Evolutionary conservation across 2,329 filamentous ascomycete species (phyloP).

Genomic region (Emmonsia crescens): DNA sequence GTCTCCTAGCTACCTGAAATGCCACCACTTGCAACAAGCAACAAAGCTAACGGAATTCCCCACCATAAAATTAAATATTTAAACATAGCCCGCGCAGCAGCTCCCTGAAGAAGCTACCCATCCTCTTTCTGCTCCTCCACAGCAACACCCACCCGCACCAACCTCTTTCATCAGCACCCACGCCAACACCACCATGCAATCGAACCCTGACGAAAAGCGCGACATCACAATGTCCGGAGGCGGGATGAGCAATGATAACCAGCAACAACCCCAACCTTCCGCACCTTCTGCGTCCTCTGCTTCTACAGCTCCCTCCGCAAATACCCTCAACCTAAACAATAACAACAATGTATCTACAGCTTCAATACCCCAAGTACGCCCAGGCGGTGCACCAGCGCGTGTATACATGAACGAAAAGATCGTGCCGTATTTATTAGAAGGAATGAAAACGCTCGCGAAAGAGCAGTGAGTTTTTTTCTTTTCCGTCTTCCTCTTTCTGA

Average conservation of each 20-base stretch:
- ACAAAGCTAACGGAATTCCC: not conserved
- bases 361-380: slow-evolving; percentile 32
- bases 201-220: slow-evolving; percentile 7
- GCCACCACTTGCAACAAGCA: not conserved
- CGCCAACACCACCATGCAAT: not conserved
- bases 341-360: not conserved
- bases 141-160: not conserved
- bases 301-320: not conserved
- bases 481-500: not conserved
- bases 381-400: slow-evolving; percentile 58
- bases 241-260: not conserved
- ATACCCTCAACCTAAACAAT: not conserved
- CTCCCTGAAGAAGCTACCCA: slow-evolving; percentile 1
- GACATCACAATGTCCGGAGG: slow-evolving; percentile 10
- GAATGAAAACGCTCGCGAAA: slow-evolving; percentile 61
- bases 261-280: not conserved
- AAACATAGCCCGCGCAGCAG: not conserved
- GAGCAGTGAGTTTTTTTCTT: slow-evolving; percentile 49
- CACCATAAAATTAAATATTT: not conserved
- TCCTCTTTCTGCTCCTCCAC: slow-evolving; percentile 8
- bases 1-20: no score
- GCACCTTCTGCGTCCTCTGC: not conserved
- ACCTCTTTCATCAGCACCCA: not conserved
- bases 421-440: slow-evolving; percentile 57
- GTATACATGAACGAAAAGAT: slow-evolving; percentile 63